Evolutionary conservation across 139 green algal species (phyloP), one percentile per base, ranked within the genome.

Genomic region (Coelastrella sp.): DNA sequence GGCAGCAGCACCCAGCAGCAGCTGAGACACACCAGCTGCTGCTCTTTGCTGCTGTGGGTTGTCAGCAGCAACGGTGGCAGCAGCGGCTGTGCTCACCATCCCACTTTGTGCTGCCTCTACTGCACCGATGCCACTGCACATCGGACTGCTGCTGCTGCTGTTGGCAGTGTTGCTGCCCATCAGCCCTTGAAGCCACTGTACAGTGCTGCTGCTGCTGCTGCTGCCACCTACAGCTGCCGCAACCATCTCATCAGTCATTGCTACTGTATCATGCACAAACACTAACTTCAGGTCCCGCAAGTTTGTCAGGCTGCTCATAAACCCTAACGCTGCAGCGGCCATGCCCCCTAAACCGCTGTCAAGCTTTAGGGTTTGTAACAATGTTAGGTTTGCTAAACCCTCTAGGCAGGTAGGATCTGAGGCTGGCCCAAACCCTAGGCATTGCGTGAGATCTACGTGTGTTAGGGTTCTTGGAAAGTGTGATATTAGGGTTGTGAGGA

Each of bases 201-300:
- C 14, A 19, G 13, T 32, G 32, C 32, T 77, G 16, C 82, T 79
- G 82, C n/a, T n/a, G n/a, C n/a, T n/a, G n/a, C 82, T 64, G 64
- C 65, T 87, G 82, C 82, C 78, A 23, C 54, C 71, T 22, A 14
- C 78, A 3, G 56, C 17, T 71, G 47, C 78, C 5, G 47, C 4
- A 54, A 47, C 5, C 2, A 22, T n/a, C 16, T 76, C 68, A 47
- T 68, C 56, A 13, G 11, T 23, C 8, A 23, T 66, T 13, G 54
- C 47, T 19, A 14, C 78, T 6, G 56, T 32, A 23, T 86, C 60
- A 60, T 86, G 32, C 3, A 87, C 57, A n/a, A 74, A 71, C 16
- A 79, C 82, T 6, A 87, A 19, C 82, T 87, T 64, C 16, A 87
- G 19, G 22, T 87, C 82, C 13, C 60, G 78, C 10, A 87, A 65